Evolutionary conservation across 2,329 filamentous ascomycete species (phyloP).

Genomic region (Davidsoniella virescens): DNA sequence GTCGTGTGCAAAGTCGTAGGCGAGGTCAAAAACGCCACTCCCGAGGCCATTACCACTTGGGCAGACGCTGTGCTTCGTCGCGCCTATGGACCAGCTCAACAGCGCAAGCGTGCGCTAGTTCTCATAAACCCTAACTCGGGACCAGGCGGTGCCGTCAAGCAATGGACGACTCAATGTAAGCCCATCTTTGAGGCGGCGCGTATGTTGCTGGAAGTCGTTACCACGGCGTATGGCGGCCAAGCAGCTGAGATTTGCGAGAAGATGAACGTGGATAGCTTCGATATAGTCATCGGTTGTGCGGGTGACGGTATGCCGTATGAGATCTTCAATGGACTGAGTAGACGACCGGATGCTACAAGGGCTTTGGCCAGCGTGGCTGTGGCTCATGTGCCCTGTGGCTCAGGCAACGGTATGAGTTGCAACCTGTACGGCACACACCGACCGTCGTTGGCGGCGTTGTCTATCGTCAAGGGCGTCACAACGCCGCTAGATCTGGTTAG

Average conservation of each 20-base stretch:
- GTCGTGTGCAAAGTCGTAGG: constrained; percentile 46
- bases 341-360: constrained; percentile 53
- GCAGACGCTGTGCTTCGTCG: constrained; percentile 45
- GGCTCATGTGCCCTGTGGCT: constrained; percentile 78
- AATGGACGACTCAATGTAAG: constrained; percentile 59
- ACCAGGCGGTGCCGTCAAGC: constrained; percentile 55
- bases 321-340: constrained; percentile 82
- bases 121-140: constrained; percentile 85
- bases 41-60: constrained; percentile 42
- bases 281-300: constrained; percentile 76
- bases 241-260: constrained; percentile 60
- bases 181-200: constrained; percentile 71
- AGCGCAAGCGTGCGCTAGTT: constrained; percentile 65
- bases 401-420: constrained; percentile 83
- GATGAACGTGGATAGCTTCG: constrained; percentile 63
- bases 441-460: constrained; percentile 60
- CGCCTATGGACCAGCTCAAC: constrained; percentile 54
- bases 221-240: constrained; percentile 57
- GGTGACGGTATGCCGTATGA: constrained; percentile 87
- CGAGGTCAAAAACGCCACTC: constrained; percentile 19
- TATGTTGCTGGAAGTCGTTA: constrained; percentile 58
- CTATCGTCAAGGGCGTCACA: constrained; percentile 73
- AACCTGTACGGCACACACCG: constrained; percentile 73
- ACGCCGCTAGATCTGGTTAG: constrained; percentile 75
- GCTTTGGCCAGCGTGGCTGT: constrained; percentile 68